Conservation (phyloP, 2,329 filamentous ascomycete genomes). For the Chaetomium olivaceum region DNA sequence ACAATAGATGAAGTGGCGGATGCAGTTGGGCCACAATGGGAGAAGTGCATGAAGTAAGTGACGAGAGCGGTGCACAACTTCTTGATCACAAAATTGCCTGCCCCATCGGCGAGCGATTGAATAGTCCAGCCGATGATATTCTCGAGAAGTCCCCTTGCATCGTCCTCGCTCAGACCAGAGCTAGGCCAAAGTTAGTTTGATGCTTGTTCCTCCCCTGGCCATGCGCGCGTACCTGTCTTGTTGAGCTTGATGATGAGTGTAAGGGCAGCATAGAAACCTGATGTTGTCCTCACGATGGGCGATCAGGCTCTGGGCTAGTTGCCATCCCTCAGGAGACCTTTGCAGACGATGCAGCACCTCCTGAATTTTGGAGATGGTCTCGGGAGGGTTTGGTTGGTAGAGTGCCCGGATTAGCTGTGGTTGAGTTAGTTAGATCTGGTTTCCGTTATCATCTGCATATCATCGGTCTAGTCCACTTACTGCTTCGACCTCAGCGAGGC, state of each 20-base stretch:
- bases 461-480: constrained; percentile 31
- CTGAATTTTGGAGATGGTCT: constrained; percentile 58
- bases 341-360: constrained; percentile 77
- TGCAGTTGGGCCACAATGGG: constrained; percentile 65
- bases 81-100: constrained; percentile 62
- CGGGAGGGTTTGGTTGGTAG: constrained; percentile 54
- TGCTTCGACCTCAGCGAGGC: constrained; percentile 40
- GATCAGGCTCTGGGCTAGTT: constrained; percentile 76
- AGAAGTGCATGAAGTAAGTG: constrained; percentile 72
- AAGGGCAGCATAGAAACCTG: constrained; percentile 89
- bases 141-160: constrained; percentile 59
- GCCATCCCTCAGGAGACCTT: constrained; percentile 79
- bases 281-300: constrained; percentile 69
- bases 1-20: constrained; percentile 64
- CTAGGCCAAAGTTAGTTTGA: constrained; percentile 35
- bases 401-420: constrained; percentile 53
- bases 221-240: constrained; percentile 64
- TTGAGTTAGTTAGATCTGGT: constrained; percentile 13
- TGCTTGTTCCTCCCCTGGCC: background rate
- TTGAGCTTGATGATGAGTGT: constrained; percentile 95
- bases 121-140: constrained; percentile 65
- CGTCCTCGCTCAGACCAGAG: constrained; percentile 55
- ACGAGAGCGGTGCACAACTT: constrained; percentile 78
- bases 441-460: background rate
- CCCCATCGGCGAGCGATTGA: constrained; percentile 51